A percentile compares a stretch with the other conserved stretches of the same genome.
These are phyloP conservation scores for Prunus padus DNA, from an alignment of 306 rosid genomes.

Conservation along the genomic window DNA sequence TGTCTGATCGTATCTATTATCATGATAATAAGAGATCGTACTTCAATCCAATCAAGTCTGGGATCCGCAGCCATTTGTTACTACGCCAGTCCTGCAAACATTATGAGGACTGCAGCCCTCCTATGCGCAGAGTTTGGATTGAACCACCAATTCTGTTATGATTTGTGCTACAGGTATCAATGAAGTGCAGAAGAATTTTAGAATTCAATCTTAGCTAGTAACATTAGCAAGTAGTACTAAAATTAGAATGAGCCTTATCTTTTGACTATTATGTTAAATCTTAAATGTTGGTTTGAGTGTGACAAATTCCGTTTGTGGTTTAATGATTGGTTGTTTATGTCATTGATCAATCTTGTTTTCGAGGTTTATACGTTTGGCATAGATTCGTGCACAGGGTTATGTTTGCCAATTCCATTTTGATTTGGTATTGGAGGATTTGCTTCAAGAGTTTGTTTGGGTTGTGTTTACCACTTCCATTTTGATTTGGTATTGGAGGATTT, in stretches of 20 bases:
- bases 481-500: too few relatives aligned
- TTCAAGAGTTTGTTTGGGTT: too few relatives aligned
- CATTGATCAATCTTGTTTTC: too few relatives aligned
- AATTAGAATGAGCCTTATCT: neutral
- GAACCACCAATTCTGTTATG: neutral
- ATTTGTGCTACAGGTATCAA: neutral
- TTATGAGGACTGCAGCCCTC: neutral
- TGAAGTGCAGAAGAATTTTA: neutral
- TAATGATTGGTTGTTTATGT: too few relatives aligned
- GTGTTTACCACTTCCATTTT: too few relatives aligned
- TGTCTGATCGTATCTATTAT: conserved; percentile 3
- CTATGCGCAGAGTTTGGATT: conserved; percentile 11
- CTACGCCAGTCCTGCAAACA: neutral
- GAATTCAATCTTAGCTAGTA: neutral
- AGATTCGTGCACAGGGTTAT: too few relatives aligned
- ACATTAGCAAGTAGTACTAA: neutral
- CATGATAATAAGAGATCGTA: neutral
- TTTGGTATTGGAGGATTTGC: too few relatives aligned
- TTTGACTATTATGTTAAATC: neutral
- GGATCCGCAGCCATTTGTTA: neutral
- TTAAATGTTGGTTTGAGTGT: too few relatives aligned
- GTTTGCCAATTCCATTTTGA: too few relatives aligned
- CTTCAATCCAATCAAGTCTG: neutral
- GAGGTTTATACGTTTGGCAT: too few relatives aligned
- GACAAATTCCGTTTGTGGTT: too few relatives aligned